Percentiles rank a stretch among this genome's conserved stretches.
phyloP scores from a whole-genome alignment of 306 rosid genomes.

The Ziziphus jujuba region DNA sequence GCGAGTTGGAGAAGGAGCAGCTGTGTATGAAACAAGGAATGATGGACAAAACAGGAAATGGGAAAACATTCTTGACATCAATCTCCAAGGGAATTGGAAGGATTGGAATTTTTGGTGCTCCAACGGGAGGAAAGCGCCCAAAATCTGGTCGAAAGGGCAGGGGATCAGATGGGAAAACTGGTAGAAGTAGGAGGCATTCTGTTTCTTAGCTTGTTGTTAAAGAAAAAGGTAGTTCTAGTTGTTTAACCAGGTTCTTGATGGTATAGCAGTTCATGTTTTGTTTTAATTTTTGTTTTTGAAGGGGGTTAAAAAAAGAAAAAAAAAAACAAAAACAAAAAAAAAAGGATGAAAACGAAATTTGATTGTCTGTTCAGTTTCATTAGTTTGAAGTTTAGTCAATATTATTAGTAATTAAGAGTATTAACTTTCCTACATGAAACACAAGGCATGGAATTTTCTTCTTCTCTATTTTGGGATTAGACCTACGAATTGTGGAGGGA shows the following conservation, averaged over 20 bases:
- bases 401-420: too few relatives aligned
- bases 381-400: too few relatives aligned
- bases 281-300: too few relatives aligned
- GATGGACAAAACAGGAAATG: conserved; percentile 62
- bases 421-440: too few relatives aligned
- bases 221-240: not conserved
- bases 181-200: conserved; percentile 74
- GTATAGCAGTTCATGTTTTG: not conserved
- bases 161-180: conserved; percentile 59
- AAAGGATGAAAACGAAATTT: too few relatives aligned
- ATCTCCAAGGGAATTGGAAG: conserved; percentile 77
- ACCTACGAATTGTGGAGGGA: too few relatives aligned
- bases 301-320: too few relatives aligned
- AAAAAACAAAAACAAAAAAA: too few relatives aligned
- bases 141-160: conserved; percentile 57
- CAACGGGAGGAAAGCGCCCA: conserved; percentile 55
- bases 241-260: not conserved
- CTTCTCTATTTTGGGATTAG: too few relatives aligned
- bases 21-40: conserved; percentile 80
- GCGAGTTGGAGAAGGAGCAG: conserved; percentile 92
- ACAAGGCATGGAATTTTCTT: too few relatives aligned
- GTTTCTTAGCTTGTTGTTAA: conserved; percentile 41
- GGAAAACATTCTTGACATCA: conserved; percentile 71
- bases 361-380: too few relatives aligned
- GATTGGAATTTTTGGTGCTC: conserved; percentile 69